These are phyloP conservation scores for Brassica incana DNA, from an alignment of 345 rosid species.

Conservation along the genomic window DNA sequence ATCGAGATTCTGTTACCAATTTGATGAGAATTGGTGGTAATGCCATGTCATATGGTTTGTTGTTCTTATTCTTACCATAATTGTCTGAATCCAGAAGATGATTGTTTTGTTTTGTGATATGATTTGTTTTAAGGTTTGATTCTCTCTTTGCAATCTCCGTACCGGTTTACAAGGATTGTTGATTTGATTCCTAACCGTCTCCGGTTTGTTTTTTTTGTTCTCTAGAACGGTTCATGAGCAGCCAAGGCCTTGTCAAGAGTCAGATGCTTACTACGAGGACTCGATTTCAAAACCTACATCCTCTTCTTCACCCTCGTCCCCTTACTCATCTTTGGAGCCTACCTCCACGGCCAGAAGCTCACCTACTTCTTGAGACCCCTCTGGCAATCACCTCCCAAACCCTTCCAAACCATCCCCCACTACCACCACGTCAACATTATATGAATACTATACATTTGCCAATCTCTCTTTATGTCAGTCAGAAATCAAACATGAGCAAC, in stretches of 20 bases:
- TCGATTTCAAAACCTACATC: neutral
- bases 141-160: too few species aligned
- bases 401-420: neutral
- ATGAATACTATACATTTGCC: constrained; percentile 21
- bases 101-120: too few species aligned
- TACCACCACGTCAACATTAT: neutral
- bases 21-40: neutral
- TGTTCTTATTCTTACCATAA: too few species aligned
- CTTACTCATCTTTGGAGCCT: neutral
- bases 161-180: too few species aligned
- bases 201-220: neutral
- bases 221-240: neutral
- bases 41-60: too few species aligned
- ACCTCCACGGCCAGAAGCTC: neutral
- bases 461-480: constrained; percentile 15
- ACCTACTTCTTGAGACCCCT: neutral
- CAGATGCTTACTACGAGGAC: neutral
- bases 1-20: neutral
- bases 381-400: neutral
- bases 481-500: constrained; percentile 1
- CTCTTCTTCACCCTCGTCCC: neutral
- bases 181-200: neutral
- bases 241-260: neutral
- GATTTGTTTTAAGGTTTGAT: neutral
- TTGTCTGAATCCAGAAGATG: too few species aligned